Percentiles rank a stretch among this genome's conserved stretches.
Evolutionary conservation across 129 eudicot species (phyloP).

Genomic region (Rutidosis leptorrhynchoides): DNA sequence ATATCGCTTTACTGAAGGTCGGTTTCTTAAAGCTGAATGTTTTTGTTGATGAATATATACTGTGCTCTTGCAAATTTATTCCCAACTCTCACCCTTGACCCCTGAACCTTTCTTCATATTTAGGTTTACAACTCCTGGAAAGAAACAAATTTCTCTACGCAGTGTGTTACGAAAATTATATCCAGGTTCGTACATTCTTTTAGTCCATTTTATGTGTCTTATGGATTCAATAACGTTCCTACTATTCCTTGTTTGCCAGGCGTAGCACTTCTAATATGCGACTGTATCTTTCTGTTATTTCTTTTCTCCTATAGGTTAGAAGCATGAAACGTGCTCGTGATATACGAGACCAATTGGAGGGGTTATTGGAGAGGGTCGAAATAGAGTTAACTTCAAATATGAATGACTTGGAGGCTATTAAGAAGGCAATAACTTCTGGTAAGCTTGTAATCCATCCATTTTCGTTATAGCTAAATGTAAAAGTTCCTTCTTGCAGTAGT

Average conservation of each 20-base stretch:
- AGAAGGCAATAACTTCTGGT: slow-evolving; percentile 84
- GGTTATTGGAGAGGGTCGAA: slow-evolving; percentile 87
- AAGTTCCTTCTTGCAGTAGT: no score
- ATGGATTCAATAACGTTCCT: no score
- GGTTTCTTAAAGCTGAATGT: neutral
- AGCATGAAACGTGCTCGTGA: slow-evolving; percentile 99
- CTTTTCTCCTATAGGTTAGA: slow-evolving; percentile 84
- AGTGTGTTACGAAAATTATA: slow-evolving; percentile 97
- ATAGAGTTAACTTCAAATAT: slow-evolving; percentile 62
- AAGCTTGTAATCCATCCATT: no score
- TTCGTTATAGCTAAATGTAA: no score
- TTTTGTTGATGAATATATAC: neutral
- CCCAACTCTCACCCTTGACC: no score
- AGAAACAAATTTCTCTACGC: slow-evolving; percentile 88
- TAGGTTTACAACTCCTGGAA: slow-evolving; percentile 95
- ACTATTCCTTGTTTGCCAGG: no score
- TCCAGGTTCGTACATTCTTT: slow-evolving; percentile 41
- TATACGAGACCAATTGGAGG: slow-evolving; percentile 85
- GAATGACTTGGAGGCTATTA: slow-evolving; percentile 73
- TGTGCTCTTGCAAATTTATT: no score
- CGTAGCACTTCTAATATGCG: neutral
- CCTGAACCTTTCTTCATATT: slow-evolving; percentile 19
- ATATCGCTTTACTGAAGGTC: slow-evolving; percentile 90
- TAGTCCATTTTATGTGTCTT: no score
- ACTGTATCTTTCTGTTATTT: no score